Evolutionary conservation across 345 rosid species (phyloP), one percentile per base, ranked within the genome.

Genomic region (Odontarrhena argentea): DNA sequence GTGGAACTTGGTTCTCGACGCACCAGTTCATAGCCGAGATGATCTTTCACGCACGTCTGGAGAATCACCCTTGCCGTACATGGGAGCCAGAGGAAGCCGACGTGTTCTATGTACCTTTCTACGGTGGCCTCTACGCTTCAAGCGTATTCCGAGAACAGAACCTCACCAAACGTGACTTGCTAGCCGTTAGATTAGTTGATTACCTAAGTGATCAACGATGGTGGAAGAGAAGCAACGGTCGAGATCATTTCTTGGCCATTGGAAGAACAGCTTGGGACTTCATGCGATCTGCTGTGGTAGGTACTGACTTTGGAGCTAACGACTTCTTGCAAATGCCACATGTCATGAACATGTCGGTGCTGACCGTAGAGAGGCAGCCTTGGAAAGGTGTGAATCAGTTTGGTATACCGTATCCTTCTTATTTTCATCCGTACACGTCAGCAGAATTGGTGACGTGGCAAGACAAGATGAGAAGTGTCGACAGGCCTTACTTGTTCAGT

Each of bases 241-340:
- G 55, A 44, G 93, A 87, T 68, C 93, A 87, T 64, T 87, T 85
- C 71, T 59, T 83, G 38, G 77, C 83, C 0, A 46, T 79, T 0
- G 90, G 93, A 0, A 76, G 86, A 56, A 78, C 80, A 9, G 79
- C 81, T 55, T 83, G 86, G 87, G 90, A 87, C 56, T 83, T 83
- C 37, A 73, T 76, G 37, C 69, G 90, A 47, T 1, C 4, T 6
- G 11, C 14, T 3, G 74, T 81, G 4, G 28, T 51, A 42, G 52
- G 53, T 37, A 34, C 72, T 34, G 82, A 78, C 9, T 87, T 84
- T 86, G 89, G 87, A 1, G 77, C 77, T 1, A 83, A 65, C 67
- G 77, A 15, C 6, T 77, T 87, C 15, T 73, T 83, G 82, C 60
- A 18, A n/a, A 53, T 85, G 60, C 93, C 93, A 30, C 81, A 70